Evolutionary conservation across 208 protist genomes (phyloP).

Genomic region (Balamuthia mandrillaris): DNA sequence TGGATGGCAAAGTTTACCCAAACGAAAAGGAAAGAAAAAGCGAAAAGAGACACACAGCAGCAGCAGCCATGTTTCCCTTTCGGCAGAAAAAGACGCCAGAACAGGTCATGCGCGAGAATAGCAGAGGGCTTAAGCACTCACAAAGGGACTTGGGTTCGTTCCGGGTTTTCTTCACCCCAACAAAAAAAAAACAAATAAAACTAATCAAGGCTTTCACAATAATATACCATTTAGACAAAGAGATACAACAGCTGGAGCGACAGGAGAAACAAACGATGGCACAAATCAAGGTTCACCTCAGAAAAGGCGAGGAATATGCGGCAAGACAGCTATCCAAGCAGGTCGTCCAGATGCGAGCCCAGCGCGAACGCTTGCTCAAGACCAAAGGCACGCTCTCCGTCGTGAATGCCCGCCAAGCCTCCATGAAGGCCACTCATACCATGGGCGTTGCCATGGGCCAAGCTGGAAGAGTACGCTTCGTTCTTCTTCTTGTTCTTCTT

Average conservation of each 20-base stretch:
- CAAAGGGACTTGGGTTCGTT: constrained; percentile 12
- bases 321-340: not conserved
- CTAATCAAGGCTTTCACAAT: too few species aligned
- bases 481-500: too few species aligned
- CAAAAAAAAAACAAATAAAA: too few species aligned
- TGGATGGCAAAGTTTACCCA: too few species aligned
- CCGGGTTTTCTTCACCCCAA: too few species aligned
- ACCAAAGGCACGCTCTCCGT: not conserved
- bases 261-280: constrained; percentile 20
- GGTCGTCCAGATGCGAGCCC: not conserved
- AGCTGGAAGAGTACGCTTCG: too few species aligned
- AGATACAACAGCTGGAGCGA: not conserved
- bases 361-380: not conserved
- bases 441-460: too few species aligned
- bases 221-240: too few species aligned
- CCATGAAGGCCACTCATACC: too few species aligned
- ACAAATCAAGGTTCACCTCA: constrained; percentile 8
- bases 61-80: not conserved
- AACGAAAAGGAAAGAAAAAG: too few species aligned
- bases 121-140: not conserved
- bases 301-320: not conserved
- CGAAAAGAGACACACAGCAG: not conserved
- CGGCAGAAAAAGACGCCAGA: not conserved
- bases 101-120: constrained; percentile 4
- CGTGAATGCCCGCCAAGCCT: too few species aligned